A percentile compares a stretch with the other conserved stretches of the same genome.
Evolutionary conservation across 2,329 filamentous ascomycete species (phyloP).

Genomic region (Cordyceps fumosorosea): DNA sequence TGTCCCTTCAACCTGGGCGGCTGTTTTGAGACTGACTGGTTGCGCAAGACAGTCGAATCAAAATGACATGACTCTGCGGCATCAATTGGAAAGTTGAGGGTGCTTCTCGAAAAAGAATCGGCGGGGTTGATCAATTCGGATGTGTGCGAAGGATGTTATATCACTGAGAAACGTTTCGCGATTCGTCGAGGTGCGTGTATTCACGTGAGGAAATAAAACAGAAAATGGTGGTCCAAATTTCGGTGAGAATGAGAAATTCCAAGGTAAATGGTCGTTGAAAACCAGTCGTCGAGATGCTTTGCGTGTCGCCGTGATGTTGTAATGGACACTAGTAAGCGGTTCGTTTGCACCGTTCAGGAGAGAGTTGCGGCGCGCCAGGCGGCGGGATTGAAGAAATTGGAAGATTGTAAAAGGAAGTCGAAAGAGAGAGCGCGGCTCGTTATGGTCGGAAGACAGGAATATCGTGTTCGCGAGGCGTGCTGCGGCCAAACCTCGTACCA

Average conservation of each 20-base stretch:
- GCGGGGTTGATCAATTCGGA: background rate
- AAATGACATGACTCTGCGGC: slow-evolving; percentile 33
- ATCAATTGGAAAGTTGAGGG: background rate
- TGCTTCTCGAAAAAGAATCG: background rate
- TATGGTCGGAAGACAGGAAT: background rate
- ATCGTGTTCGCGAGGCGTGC: slow-evolving; percentile 6
- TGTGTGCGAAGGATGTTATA: background rate
- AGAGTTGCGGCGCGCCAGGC: slow-evolving; percentile 7
- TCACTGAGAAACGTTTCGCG: background rate
- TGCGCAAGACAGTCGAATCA: background rate
- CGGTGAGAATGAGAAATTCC: background rate
- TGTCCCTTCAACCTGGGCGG: slow-evolving; percentile 6
- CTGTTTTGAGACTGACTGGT: background rate
- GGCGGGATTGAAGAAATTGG: background rate
- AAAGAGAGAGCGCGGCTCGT: slow-evolving; percentile 9
- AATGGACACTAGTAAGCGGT: background rate
- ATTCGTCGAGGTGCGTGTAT: background rate
- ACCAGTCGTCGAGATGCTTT: slow-evolving; percentile 1
- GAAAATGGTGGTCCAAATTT: background rate
- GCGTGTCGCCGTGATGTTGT: background rate
- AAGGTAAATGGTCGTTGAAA: background rate
- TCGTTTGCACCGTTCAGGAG: background rate
- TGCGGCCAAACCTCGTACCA: slow-evolving; percentile 9
- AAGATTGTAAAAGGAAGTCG: background rate
- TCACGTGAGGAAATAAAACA: background rate